These are phyloP conservation scores for Bipolaris oryzae DNA, from an alignment of 2,329 filamentous ascomycete genomes.

Conservation along the genomic window DNA sequence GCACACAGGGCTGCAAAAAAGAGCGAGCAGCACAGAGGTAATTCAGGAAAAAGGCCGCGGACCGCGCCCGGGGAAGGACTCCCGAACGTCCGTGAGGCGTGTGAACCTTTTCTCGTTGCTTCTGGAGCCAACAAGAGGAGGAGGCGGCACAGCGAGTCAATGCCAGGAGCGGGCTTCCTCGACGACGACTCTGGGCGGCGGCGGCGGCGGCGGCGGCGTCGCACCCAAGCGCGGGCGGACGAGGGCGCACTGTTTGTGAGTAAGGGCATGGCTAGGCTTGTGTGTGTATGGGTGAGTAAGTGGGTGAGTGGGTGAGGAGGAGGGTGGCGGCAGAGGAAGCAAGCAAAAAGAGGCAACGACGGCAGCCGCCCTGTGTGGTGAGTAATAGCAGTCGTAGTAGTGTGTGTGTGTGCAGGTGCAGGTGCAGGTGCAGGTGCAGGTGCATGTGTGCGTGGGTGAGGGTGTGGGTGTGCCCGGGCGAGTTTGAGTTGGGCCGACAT, in stretches of 20 bases:
- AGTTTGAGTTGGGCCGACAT: too few relatives aligned
- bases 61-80: constrained; percentile 38
- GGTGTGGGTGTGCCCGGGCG: too few relatives aligned
- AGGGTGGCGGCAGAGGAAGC: background rate
- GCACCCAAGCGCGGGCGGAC: background rate
- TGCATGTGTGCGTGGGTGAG: too few relatives aligned
- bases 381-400: too few relatives aligned
- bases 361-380: too few relatives aligned
- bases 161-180: constrained; percentile 8
- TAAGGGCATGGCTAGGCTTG: background rate
- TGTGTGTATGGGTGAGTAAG: background rate
- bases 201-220: background rate
- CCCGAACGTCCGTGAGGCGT: constrained; percentile 36
- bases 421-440: too few relatives aligned
- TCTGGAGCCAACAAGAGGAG: constrained; percentile 34
- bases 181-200: constrained; percentile 8
- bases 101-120: constrained; percentile 32
- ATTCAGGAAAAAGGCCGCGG: constrained; percentile 31
- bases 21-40: constrained; percentile 8
- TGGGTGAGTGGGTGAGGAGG: background rate
- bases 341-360: too few relatives aligned
- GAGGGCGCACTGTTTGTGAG: background rate
- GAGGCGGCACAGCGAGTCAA: constrained; percentile 33
- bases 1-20: constrained; percentile 18
- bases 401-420: too few relatives aligned